Evolutionary conservation across 2,329 filamentous ascomycete genomes (phyloP).

Genomic region (Apiospora phragmitis): DNA sequence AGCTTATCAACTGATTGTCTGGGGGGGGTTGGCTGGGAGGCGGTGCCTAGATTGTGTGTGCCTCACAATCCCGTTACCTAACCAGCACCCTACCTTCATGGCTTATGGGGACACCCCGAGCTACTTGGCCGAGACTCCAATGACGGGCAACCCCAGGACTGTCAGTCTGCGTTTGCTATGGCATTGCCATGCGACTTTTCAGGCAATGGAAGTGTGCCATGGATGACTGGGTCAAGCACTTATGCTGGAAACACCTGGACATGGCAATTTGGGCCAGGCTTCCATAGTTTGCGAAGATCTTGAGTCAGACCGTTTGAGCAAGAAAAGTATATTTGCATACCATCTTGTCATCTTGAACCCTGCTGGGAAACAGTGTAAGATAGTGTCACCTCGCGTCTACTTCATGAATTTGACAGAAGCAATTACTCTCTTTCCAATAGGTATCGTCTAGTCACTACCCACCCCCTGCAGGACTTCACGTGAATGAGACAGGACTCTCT

Average conservation of each 20-base stretch:
- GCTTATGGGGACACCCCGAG: too few species aligned
- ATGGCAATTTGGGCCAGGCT: neutral
- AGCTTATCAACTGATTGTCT: neutral
- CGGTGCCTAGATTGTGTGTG: neutral
- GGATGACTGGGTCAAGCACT: neutral
- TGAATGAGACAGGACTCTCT: too few species aligned
- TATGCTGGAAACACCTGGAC: neutral
- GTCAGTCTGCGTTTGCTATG: too few species aligned
- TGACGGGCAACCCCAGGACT: neutral
- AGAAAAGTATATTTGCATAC: neutral
- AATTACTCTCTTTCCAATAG: too few species aligned
- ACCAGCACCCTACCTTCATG: neutral
- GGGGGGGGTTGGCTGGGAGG: too few species aligned
- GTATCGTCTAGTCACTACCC: too few species aligned
- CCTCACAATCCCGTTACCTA: neutral
- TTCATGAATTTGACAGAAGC: too few species aligned
- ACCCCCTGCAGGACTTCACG: too few species aligned
- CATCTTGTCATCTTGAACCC: too few species aligned
- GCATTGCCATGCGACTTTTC: too few species aligned
- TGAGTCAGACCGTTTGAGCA: neutral
- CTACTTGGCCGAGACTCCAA: neutral
- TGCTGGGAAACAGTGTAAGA: too few species aligned
- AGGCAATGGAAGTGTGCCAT: neutral
- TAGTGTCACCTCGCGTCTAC: too few species aligned
- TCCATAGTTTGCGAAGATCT: neutral